phyloP scores from a whole-genome alignment of 805 yeast genomes.

The Metschnikowia lunata region DNA sequence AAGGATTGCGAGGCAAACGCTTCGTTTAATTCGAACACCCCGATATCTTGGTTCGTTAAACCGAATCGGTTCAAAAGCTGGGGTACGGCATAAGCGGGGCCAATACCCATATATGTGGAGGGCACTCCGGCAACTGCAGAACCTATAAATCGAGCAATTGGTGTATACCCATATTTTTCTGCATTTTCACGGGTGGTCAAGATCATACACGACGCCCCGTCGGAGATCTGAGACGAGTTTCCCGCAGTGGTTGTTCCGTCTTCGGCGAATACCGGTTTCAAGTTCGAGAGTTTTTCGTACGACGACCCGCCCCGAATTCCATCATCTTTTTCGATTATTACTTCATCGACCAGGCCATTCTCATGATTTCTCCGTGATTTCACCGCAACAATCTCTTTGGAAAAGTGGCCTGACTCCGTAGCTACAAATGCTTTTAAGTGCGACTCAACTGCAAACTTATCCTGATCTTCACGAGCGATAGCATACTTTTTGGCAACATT shows the following conservation, averaged over 20 bases:
- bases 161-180: slow-evolving; percentile 5
- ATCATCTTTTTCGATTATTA: slow-evolving; percentile 22
- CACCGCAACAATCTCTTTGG: slow-evolving; percentile 19
- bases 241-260: slow-evolving; percentile 11
- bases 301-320: slow-evolving; percentile 27
- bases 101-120: slow-evolving; percentile 6
- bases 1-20: slow-evolving; percentile 18
- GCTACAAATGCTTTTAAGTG: slow-evolving; percentile 24
- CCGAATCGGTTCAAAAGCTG: slow-evolving; percentile 5
- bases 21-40: slow-evolving; percentile 56
- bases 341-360: slow-evolving; percentile 1
- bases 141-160: slow-evolving; percentile 7
- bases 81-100: slow-evolving; percentile 8
- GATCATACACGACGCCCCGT: slow-evolving; percentile 8
- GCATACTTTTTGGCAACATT: slow-evolving; percentile 24
- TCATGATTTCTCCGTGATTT: slow-evolving; percentile 14
- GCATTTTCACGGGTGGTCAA: slow-evolving; percentile 6
- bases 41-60: slow-evolving; percentile 55
- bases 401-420: slow-evolving; percentile 21
- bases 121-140: slow-evolving; percentile 9
- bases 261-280: slow-evolving; percentile 28
- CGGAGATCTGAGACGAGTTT: slow-evolving; percentile 7
- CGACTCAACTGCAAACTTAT: slow-evolving; percentile 22
- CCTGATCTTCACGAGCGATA: slow-evolving; percentile 23
- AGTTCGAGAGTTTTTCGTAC: slow-evolving; percentile 22